Evolutionary conservation across 192 early-diverging fungal genomes (phyloP).

Genomic region (Phycomyces nitens): DNA sequence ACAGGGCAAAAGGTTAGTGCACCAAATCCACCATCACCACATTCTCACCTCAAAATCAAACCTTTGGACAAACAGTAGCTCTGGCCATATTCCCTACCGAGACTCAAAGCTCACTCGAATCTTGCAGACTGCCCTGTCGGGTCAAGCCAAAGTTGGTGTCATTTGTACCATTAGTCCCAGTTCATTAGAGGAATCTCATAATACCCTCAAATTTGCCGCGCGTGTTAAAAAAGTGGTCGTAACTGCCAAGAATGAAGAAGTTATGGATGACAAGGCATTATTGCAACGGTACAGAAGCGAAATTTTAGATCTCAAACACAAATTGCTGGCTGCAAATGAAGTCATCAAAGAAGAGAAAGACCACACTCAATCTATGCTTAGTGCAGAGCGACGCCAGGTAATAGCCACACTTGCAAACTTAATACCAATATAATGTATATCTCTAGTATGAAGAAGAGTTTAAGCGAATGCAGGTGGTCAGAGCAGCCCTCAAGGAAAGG

Average conservation of each 20-base stretch:
- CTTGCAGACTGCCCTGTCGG: constrained; percentile 86
- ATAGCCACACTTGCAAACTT: too few relatives aligned
- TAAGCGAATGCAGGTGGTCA: constrained; percentile 47
- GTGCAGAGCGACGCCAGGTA: constrained; percentile 32
- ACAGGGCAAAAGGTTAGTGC: constrained; percentile 40
- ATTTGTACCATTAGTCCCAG: constrained; percentile 87
- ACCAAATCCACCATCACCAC: background rate
- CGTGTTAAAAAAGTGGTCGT: constrained; percentile 87
- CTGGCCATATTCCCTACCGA: constrained; percentile 90
- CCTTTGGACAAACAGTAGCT: background rate
- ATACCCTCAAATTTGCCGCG: constrained; percentile 93
- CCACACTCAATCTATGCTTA: constrained; percentile 40
- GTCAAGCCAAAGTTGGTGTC: constrained; percentile 85
- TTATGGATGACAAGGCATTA: constrained; percentile 79
- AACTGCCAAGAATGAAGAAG: constrained; percentile 77
- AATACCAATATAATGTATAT: too few relatives aligned
- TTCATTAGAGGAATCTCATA: constrained; percentile 83
- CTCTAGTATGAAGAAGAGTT: constrained; percentile 53
- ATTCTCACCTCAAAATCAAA: background rate
- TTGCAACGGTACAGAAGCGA: constrained; percentile 80
- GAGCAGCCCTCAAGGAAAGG: constrained; percentile 76
- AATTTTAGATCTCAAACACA: constrained; percentile 68
- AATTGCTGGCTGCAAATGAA: constrained; percentile 60
- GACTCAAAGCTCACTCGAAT: constrained; percentile 97
- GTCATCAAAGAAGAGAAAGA: constrained; percentile 48